phyloP scores from a whole-genome alignment of 148 eudicot species.

The Vaccinium corymbosum region DNA sequence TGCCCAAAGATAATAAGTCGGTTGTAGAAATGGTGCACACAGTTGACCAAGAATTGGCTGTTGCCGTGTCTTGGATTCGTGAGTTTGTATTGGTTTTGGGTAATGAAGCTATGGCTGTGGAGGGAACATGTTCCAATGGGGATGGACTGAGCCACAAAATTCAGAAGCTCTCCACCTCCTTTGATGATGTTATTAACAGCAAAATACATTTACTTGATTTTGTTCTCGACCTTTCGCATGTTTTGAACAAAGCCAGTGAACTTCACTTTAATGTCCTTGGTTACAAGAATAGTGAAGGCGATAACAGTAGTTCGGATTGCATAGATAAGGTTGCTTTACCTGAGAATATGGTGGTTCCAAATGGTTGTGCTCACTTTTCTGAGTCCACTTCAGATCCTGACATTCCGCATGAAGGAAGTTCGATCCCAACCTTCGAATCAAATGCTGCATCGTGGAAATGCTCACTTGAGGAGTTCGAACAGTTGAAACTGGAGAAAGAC shows the following conservation, averaged over 20 bases:
- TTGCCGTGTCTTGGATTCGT: constrained; percentile 56
- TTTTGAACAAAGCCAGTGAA: constrained; percentile 53
- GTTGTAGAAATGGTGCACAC: constrained; percentile 13
- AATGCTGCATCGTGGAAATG: constrained; percentile 42
- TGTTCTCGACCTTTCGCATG: constrained; percentile 65
- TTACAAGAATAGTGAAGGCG: constrained; percentile 51
- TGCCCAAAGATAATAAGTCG: constrained; percentile 31
- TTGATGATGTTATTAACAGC: constrained; percentile 40
- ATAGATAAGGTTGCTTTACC: constrained; percentile 91
- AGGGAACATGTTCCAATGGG: constrained; percentile 37
- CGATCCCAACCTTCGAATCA: constrained; percentile 57
- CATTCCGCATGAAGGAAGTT: constrained; percentile 72
- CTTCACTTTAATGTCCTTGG: constrained; percentile 56
- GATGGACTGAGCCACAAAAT: constrained; percentile 42
- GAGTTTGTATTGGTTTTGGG: constrained; percentile 55
- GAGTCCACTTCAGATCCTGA: constrained; percentile 77
- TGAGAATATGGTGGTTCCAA: constrained; percentile 55
- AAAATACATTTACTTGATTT: constrained; percentile 48
- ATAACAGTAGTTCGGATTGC: constrained; percentile 65
- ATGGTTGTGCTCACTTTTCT: constrained; percentile 59
- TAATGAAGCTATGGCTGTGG: constrained; percentile 52
- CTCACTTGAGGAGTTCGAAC: constrained; percentile 67
- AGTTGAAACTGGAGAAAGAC: constrained; percentile 62
- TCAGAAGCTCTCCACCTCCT: constrained; percentile 50
- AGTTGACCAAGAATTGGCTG: constrained; percentile 41